These are phyloP conservation scores for Aspergillus sp. DNA, from an alignment of 2,329 filamentous ascomycete genomes.

Conservation along the genomic window DNA sequence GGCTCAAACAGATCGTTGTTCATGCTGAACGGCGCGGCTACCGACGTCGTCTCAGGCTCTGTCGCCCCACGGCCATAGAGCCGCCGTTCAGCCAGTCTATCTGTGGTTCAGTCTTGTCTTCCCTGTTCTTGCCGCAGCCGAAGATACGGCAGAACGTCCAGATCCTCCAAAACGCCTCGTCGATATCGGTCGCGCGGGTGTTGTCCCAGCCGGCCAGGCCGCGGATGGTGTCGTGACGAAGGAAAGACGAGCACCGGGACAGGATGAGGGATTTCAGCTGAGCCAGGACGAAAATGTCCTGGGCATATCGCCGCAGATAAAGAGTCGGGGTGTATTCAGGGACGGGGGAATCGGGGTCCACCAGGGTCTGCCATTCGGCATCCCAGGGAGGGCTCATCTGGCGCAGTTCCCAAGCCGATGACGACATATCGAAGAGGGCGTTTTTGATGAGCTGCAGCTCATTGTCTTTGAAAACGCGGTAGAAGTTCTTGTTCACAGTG, in stretches of 20 bases:
- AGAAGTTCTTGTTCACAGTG: constrained; percentile 47
- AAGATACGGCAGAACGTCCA: constrained; percentile 59
- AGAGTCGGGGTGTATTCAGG: constrained; percentile 45
- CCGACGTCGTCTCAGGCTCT: constrained; percentile 34
- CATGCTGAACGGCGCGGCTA: constrained; percentile 42
- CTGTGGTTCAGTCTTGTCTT: constrained; percentile 51
- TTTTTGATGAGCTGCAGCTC: constrained; percentile 46
- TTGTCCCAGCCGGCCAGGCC: constrained; percentile 43
- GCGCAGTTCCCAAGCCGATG: constrained; percentile 51
- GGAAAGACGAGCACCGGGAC: constrained; percentile 46
- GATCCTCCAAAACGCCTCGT: constrained; percentile 56
- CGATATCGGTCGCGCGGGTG: constrained; percentile 42
- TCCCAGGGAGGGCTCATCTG: constrained; percentile 48
- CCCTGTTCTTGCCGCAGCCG: constrained; percentile 47
- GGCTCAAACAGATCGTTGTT: constrained; percentile 47
- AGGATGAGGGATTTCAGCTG: constrained; percentile 49
- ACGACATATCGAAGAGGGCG: constrained; percentile 44
- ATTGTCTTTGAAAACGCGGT: constrained; percentile 48
- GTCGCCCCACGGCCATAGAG: constrained; percentile 37
- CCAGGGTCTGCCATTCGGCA: constrained; percentile 29
- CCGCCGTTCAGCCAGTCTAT: constrained; percentile 56
- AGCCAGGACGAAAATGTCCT: constrained; percentile 45
- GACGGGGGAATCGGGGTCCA: constrained; percentile 38
- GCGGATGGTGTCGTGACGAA: constrained; percentile 47
- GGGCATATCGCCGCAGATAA: constrained; percentile 44